Base-by-base conservation (phyloP, 176 grass and related monocot species). In the Zoysia pacifica region DNA sequence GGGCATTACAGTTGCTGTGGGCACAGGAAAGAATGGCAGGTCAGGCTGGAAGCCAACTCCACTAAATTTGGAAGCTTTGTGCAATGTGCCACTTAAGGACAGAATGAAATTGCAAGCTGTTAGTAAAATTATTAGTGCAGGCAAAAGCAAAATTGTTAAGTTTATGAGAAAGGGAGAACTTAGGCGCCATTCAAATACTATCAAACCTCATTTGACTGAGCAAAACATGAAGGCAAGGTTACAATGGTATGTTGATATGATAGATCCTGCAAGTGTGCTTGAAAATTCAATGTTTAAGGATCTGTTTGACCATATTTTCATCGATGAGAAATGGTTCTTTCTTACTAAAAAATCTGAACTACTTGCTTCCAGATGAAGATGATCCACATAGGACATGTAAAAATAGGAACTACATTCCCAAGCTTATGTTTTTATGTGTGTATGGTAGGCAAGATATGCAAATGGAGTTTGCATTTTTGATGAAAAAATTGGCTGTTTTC, bases 331-430 rank as follows among this genome's bases (percentile, higher is more conserved):
- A 10, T 11, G 47, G 47, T 48, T 48, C 2, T 48, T 48, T 48
- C 0, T 48, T 9, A 48, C 47, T 48, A 6, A 48, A 48, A 48
- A 48, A 11, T 48, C 47, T 9, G 47, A 48, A 48, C 6, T 48
- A 48, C 47, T 48, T 48, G 47, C 47, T 48, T 9, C 55, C 73
- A 11, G 41, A 75, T 0, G 42, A 62, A 75, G 55, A 62, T 47
- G 73, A 62, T 3, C 35, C 45, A 9, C 14, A 64, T 52, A 12
- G 46, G 3, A 65, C 46, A 65, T 65, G 60, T 10, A 78, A 77
- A 28, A 77, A 49, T 20, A 77, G 47, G 43, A 64, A 77, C 4
- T 75, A 75, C 18, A 75, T 60, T 18, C 54, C 54, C 20, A 60
- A 40, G 9, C 4, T 75, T 0, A 75, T 61, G 72, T 75, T 75